Evolutionary conservation across 371 early-diverging fungal genomes (phyloP), one percentile per base, ranked within the genome.

Genomic region (Saksenaea oblongispora): DNA sequence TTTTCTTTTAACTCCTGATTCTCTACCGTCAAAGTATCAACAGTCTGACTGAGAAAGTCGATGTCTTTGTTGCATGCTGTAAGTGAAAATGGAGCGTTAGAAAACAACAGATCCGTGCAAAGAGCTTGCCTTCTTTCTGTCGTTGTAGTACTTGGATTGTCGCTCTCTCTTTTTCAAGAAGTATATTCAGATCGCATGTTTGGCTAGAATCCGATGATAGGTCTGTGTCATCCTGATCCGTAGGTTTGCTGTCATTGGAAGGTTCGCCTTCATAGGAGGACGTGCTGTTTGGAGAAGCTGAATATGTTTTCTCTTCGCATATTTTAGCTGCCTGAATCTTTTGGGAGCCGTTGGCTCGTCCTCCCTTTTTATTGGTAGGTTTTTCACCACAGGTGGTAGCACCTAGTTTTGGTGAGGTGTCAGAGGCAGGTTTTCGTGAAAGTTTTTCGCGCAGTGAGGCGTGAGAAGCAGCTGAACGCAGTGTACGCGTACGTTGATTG

Each of bases 21-120:
- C 34, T 72, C 70, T 0, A 59, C 51, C 15, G 67, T 54, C 34
- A 78, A 53, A 3, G 59, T 63, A 60, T 79, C 79, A 2, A 70
- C 64, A 2, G 64, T 73, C 34, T 70, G 73, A 35, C 72, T 70
- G 1, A 79, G 56, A 42, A 73, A 79, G 15, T 66, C 18, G 15
- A 79, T 67, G 42, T 79, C 79, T 54, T 73, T 73, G 36, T 73
- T 79, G 54, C 63, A 74, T 8, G 79, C 79, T 78, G 28, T 5
- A 28, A n/a, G n/a, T 14, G n/a, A 3, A 39, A n/a, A 39, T 11
- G 10, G n/a, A 24, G 9, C 7, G 31, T 31, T 8, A 47, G 22
- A 47, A 47, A 22, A 47, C 22, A 47, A 47, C 10, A 11, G 10
- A 10, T 7, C n/a, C 22, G 22, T 18, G 51, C 51, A 3, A 9